These are phyloP conservation scores for Juglanconis juglandina DNA, from an alignment of 2,329 filamentous ascomycete species.

Conservation along the genomic window DNA sequence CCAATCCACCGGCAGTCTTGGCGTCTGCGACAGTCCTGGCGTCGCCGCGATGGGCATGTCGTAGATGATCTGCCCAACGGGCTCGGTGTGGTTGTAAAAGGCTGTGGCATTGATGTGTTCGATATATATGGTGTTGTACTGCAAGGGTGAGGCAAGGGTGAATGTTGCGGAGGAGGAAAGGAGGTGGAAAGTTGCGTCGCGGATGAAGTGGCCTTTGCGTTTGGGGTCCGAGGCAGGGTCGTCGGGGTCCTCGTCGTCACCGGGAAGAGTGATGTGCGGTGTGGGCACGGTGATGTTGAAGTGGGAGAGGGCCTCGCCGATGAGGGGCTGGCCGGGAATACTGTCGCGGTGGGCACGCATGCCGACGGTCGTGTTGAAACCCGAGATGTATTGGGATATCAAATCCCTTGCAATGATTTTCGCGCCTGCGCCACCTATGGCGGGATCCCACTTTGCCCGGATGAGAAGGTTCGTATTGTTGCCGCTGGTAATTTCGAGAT, in stretches of 20 bases:
- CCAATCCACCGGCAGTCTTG: constrained; percentile 79
- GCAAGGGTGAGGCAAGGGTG: constrained; percentile 73
- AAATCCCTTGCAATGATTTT: constrained; percentile 65
- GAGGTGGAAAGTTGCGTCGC: constrained; percentile 81
- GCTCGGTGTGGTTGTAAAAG: constrained; percentile 75
- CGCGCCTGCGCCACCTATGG: constrained; percentile 59
- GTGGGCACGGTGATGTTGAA: constrained; percentile 70
- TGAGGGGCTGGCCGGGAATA: constrained; percentile 68
- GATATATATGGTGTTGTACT: constrained; percentile 69
- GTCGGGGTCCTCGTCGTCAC: constrained; percentile 35
- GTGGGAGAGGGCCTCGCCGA: constrained; percentile 70
- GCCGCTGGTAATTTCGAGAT: constrained; percentile 64
- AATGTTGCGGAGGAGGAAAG: constrained; percentile 85
- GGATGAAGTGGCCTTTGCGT: constrained; percentile 65
- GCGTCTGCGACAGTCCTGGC: constrained; percentile 69
- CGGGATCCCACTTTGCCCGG: constrained; percentile 71
- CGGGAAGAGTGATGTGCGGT: constrained; percentile 62
- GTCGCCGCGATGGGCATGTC: constrained; percentile 71
- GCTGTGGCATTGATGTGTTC: constrained; percentile 81
- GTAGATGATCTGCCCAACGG: constrained; percentile 74
- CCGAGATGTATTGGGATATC: constrained; percentile 82
- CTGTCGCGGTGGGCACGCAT: constrained; percentile 67
- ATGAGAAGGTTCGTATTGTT: constrained; percentile 69
- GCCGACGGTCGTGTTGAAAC: constrained; percentile 77
- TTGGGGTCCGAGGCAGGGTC: constrained; percentile 21